Conservation (phyloP, 164 flowering plant genomes). For the Sextonia rubra region DNA sequence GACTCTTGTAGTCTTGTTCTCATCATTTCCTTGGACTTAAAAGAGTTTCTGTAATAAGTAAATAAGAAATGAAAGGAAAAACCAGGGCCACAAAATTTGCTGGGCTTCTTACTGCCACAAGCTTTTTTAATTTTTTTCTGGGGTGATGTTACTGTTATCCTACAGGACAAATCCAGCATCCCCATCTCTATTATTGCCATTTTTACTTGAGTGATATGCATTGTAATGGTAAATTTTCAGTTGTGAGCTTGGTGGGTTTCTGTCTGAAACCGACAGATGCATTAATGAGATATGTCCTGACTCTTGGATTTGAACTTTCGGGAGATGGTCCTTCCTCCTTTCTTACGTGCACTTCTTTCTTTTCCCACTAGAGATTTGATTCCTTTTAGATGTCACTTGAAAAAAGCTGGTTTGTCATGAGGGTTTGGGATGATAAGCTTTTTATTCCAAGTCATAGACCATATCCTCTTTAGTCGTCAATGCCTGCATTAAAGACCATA, state of each 20-base stretch:
- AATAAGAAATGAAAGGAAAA: not conserved
- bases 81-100: constrained; percentile 9
- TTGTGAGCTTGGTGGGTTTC: not conserved
- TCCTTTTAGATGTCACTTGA: not conserved
- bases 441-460: not conserved
- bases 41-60: too few species aligned
- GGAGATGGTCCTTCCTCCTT: not conserved
- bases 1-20: too few species aligned
- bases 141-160: not conserved
- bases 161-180: constrained; percentile 5
- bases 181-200: not conserved
- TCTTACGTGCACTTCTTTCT: not conserved
- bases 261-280: not conserved
- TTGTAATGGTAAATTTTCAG: not conserved
- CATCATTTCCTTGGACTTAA: not conserved
- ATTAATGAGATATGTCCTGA: not conserved
- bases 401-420: not conserved
- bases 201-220: not conserved
- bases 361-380: not conserved
- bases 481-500: too few species aligned
- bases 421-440: not conserved
- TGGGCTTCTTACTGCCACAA: constrained; percentile 9
- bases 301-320: not conserved
- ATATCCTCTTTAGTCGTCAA: not conserved
- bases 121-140: constrained; percentile 6